phyloP scores from a whole-genome alignment of 2,329 filamentous ascomycete genomes.

The Ploettnerulaceae sp. region DNA sequence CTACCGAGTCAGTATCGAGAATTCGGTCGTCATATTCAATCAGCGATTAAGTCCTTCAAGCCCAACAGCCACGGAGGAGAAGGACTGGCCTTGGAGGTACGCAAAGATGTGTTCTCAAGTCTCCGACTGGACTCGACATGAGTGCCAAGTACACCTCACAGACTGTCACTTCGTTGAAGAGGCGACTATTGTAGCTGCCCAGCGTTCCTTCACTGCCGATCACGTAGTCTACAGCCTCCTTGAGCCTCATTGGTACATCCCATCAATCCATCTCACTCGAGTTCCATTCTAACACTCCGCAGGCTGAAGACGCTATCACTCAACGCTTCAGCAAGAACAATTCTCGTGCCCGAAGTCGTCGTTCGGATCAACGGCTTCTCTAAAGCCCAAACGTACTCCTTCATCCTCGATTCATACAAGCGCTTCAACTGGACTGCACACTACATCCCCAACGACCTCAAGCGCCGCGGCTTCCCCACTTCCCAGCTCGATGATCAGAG shows the following conservation, averaged over 20 bases:
- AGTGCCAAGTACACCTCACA: conserved; percentile 43
- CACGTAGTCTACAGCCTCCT: conserved; percentile 22
- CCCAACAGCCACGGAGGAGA: conserved; percentile 31
- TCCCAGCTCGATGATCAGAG: conserved; percentile 41
- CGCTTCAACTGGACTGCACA: conserved; percentile 12
- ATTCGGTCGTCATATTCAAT: too few species aligned
- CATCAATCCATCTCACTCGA: too few species aligned
- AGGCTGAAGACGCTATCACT: conserved; percentile 47
- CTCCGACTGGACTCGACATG: conserved; percentile 46
- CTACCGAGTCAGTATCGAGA: too few species aligned
- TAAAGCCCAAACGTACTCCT: conserved; percentile 35
- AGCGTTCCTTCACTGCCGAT: conserved; percentile 35
- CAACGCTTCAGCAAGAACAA: conserved; percentile 43
- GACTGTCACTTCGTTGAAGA: conserved; percentile 46
- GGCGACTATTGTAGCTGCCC: conserved; percentile 42
- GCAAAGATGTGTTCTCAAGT: conserved; percentile 46
- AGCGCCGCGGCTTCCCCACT: too few species aligned
- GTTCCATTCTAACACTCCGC: conserved; percentile 40
- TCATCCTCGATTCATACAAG: conserved; percentile 24
- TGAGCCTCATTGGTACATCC: conserved; percentile 41
- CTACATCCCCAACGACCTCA: conserved; percentile 44
- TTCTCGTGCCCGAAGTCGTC: conserved; percentile 43
- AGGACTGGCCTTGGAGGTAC: conserved; percentile 49
- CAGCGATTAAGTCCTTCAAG: too few species aligned
- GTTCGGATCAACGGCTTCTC: conserved; percentile 40